These are phyloP conservation scores for Plasmodium relictum DNA, from an alignment of 169 alveolate species.

Conservation along the genomic window DNA sequence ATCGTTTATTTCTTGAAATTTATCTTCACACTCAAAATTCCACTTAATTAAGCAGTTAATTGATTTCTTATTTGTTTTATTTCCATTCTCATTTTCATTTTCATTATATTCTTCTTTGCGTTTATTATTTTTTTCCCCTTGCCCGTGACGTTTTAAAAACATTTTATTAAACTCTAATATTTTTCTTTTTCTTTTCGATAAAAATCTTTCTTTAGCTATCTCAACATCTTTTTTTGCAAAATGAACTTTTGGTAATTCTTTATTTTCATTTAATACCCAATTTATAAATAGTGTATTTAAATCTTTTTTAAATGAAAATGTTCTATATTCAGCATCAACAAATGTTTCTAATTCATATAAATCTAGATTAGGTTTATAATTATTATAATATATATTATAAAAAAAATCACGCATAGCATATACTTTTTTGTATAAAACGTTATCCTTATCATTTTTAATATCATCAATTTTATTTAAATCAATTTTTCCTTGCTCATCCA, in stretches of 20 bases:
- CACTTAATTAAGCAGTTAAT: constrained; percentile 56
- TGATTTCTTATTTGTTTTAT: constrained; percentile 6
- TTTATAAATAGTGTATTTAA: constrained; percentile 43
- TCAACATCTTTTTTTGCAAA: constrained; percentile 76
- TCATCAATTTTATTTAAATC: constrained; percentile 75
- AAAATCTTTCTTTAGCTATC: constrained; percentile 46
- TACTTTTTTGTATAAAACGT: constrained; percentile 55
- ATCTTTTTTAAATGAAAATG: constrained; percentile 61
- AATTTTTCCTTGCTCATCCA: constrained; percentile 37
- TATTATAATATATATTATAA: constrained; percentile 53
- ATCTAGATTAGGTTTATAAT: constrained; percentile 75
- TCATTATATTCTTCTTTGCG: neutral
- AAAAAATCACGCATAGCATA: constrained; percentile 78
- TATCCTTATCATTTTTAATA: constrained; percentile 71
- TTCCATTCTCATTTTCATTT: neutral
- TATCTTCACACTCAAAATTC: constrained; percentile 49
- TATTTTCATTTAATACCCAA: constrained; percentile 73
- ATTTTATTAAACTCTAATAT: constrained; percentile 33
- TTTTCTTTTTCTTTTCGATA: constrained; percentile 71
- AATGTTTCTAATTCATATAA: constrained; percentile 68
- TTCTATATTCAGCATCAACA: constrained; percentile 76
- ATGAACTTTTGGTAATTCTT: constrained; percentile 50
- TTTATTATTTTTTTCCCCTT: neutral
- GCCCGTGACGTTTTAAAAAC: constrained; percentile 38
- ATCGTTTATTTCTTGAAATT: constrained; percentile 9